A percentile compares a stretch with the other conserved stretches of the same genome.
These are phyloP conservation scores for Aspergillus sp. DNA, from an alignment of 2,329 filamentous ascomycete genomes.

Conservation along the genomic window DNA sequence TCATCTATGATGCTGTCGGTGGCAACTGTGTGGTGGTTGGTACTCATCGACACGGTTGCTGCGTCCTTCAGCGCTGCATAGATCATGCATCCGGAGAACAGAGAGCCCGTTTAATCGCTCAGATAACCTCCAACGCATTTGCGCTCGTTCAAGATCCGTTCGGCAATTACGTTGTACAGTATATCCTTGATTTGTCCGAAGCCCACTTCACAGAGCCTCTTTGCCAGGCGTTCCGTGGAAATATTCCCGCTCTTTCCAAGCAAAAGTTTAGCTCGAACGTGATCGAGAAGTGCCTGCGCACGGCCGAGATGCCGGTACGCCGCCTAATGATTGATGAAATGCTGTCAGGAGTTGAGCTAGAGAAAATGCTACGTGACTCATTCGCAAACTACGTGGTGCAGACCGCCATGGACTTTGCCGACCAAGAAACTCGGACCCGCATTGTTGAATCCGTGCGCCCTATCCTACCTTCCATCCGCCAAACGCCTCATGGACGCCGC, in stretches of 20 bases:
- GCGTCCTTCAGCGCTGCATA: constrained; percentile 95
- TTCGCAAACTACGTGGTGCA: constrained; percentile 99
- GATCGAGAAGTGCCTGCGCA: constrained; percentile 93
- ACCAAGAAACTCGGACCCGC: constrained; percentile 67
- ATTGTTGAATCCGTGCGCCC: constrained; percentile 85
- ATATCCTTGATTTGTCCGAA: constrained; percentile 94
- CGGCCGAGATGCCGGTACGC: constrained; percentile 71
- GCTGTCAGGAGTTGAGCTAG: constrained; percentile 70
- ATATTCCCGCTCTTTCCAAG: constrained; percentile 72
- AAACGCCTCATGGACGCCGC: constrained; percentile 90
- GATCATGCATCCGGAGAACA: constrained; percentile 91
- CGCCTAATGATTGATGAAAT: constrained; percentile 85
- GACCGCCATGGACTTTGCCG: constrained; percentile 85
- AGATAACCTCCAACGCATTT: constrained; percentile 87
- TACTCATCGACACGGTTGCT: constrained; percentile 96
- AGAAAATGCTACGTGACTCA: constrained; percentile 83
- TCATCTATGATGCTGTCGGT: constrained; percentile 95
- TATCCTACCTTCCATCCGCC: constrained; percentile 78
- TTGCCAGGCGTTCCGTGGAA: constrained; percentile 73
- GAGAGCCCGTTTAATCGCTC: constrained; percentile 79
- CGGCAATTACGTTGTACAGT: constrained; percentile 98
- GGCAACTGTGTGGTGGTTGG: constrained; percentile 84
- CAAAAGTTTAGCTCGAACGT: constrained; percentile 99
- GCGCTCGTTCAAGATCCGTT: constrained; percentile 93
- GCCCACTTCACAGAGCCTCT: constrained; percentile 84